Evolutionary conservation across 305 asterid genomes (phyloP).

Genomic region (Striga hermonthica): DNA sequence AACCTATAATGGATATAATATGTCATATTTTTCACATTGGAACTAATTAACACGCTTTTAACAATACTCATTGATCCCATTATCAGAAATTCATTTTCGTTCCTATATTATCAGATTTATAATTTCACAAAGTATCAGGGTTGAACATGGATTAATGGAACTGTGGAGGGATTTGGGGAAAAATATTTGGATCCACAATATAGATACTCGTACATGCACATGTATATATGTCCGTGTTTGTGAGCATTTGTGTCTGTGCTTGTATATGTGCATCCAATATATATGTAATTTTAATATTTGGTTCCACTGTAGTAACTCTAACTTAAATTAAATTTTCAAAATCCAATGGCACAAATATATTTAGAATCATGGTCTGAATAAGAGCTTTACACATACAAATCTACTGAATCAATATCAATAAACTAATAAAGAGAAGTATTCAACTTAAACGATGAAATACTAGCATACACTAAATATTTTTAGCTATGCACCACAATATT

Average conservation of each 20-base stretch:
- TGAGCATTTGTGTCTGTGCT: neutral
- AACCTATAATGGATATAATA: conserved; percentile 49
- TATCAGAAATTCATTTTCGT: neutral
- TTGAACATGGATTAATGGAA: neutral
- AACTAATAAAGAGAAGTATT: neutral
- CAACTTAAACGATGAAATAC: neutral
- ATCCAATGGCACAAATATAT: neutral
- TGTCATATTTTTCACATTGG: neutral
- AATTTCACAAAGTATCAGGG: neutral
- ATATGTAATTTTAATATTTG: neutral
- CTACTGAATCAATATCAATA: neutral
- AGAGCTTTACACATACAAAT: neutral
- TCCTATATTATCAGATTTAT: neutral
- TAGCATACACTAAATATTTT: neutral
- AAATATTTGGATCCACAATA: neutral
- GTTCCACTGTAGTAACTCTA: neutral
- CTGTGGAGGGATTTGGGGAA: neutral
- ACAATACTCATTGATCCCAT: neutral
- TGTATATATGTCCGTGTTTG: neutral
- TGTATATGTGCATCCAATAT: neutral
- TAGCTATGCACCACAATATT: neutral
- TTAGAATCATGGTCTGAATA: neutral
- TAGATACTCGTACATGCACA: neutral
- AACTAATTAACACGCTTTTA: conserved; percentile 1
- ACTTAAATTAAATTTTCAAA: neutral